These are phyloP conservation scores for Apiotrichum gamsii DNA, from an alignment of 1,284 basidiomycete genomes.

Conservation along the genomic window DNA sequence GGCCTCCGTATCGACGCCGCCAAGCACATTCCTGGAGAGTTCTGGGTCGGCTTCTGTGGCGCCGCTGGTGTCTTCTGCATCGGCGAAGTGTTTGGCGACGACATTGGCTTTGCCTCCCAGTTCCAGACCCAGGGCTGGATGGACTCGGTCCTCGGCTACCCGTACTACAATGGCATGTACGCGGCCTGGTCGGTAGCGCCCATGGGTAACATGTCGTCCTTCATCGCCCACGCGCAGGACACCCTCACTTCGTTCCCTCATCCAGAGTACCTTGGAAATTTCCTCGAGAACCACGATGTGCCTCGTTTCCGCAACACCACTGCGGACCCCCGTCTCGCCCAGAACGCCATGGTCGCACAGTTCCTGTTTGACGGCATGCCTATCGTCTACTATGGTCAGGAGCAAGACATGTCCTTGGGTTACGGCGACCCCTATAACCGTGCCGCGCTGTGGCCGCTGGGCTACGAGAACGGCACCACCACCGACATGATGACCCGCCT, in stretches of 20 bases:
- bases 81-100: slow-evolving; percentile 65
- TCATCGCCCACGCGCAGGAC: slow-evolving; percentile 55
- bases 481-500: slow-evolving; percentile 60
- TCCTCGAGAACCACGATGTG: slow-evolving; percentile 76
- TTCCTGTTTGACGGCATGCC: slow-evolving; percentile 68
- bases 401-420: slow-evolving; percentile 58
- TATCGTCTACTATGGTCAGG: slow-evolving; percentile 65
- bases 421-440: slow-evolving; percentile 63
- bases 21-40: slow-evolving; percentile 52
- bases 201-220: slow-evolving; percentile 55
- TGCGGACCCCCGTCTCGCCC: slow-evolving; percentile 33
- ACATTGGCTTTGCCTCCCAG: slow-evolving; percentile 47
- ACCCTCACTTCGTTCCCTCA: slow-evolving; percentile 53
- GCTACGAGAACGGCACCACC: slow-evolving; percentile 51
- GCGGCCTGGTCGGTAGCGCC: slow-evolving; percentile 56
- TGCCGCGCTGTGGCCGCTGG: slow-evolving; percentile 65
- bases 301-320: slow-evolving; percentile 63
- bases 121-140: slow-evolving; percentile 41
- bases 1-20: slow-evolving; percentile 71
- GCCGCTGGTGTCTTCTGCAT: slow-evolving; percentile 74
- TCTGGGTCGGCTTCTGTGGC: slow-evolving; percentile 54
- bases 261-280: slow-evolving; percentile 60
- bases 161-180: slow-evolving; percentile 61
- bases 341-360: slow-evolving; percentile 61
- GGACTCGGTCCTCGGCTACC: slow-evolving; percentile 52